These are phyloP conservation scores for Primulina huaijiensis DNA, from an alignment of 257 asterid species.

Conservation along the genomic window DNA sequence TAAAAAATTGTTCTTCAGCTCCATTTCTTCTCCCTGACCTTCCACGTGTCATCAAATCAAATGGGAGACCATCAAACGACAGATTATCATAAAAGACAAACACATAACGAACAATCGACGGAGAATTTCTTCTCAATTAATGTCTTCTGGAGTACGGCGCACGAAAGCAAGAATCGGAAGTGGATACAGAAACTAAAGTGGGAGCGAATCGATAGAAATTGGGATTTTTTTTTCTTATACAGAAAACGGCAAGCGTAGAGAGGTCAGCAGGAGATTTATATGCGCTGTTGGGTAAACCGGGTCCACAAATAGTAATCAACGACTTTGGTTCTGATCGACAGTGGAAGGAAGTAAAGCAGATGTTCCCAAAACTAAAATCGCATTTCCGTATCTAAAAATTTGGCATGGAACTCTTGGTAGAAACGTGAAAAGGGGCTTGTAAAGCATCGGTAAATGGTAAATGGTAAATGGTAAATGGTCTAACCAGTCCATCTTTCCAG, in stretches of 20 bases:
- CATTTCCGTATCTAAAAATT: no score
- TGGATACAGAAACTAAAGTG: no score
- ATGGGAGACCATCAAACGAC: slow-evolving; percentile 5
- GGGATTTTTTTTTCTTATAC: not conserved
- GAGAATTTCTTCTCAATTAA: not conserved
- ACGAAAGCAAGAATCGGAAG: not conserved
- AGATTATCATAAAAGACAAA: slow-evolving; percentile 4
- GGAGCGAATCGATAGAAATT: not conserved
- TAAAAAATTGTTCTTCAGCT: slow-evolving; percentile 52
- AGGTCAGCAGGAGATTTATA: slow-evolving; percentile 19
- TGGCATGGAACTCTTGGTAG: no score
- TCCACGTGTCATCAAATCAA: slow-evolving; percentile 19
- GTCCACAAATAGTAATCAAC: slow-evolving; percentile 23
- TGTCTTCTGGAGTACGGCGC: not conserved
- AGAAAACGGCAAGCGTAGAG: slow-evolving; percentile 11
- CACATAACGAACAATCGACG: slow-evolving; percentile 6
- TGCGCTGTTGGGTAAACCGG: slow-evolving; percentile 18
- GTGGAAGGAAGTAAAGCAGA: no score
- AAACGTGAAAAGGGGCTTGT: no score
- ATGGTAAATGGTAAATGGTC: no score
- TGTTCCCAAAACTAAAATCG: no score
- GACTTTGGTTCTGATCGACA: slow-evolving; percentile 10
- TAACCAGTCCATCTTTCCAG: no score
- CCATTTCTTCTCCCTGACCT: slow-evolving; percentile 38
- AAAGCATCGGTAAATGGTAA: no score